Evolutionary conservation across 768 basidiomycete species (phyloP).

Genomic region (Strobilomyces dryophilus): DNA sequence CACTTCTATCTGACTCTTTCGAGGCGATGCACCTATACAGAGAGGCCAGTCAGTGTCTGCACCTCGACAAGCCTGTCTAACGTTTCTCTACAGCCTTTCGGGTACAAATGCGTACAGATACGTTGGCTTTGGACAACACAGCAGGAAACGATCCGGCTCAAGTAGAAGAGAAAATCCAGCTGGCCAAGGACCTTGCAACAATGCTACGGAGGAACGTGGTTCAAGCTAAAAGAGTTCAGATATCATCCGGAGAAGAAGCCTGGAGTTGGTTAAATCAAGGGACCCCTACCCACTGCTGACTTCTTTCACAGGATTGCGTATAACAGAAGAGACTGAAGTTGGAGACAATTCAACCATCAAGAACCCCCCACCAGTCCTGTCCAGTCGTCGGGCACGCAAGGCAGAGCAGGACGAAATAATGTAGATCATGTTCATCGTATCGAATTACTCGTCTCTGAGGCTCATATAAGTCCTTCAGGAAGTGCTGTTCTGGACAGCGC

Average conservation of each 20-base stretch:
- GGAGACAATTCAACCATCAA: conserved; percentile 83
- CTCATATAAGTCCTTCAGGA: conserved; percentile 27
- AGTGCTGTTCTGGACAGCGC: conserved; percentile 30
- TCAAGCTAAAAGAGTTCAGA: conserved; percentile 57
- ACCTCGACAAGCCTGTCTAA: conserved; percentile 1
- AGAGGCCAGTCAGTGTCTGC: conserved; percentile 35
- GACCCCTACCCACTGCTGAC: background rate
- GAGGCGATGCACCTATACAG: conserved; percentile 56
- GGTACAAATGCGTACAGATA: conserved; percentile 59
- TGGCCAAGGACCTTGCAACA: conserved; percentile 67
- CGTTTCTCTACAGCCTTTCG: conserved; percentile 55
- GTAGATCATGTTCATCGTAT: conserved; percentile 27
- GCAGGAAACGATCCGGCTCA: conserved; percentile 41
- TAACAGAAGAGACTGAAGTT: conserved; percentile 80
- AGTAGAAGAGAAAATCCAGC: conserved; percentile 51
- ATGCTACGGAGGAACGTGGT: conserved; percentile 81
- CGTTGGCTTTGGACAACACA: conserved; percentile 36
- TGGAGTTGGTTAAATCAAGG: conserved; percentile 47
- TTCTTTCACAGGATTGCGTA: conserved; percentile 52
- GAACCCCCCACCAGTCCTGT: conserved; percentile 43
- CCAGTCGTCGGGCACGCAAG: conserved; percentile 45
- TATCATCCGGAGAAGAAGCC: conserved; percentile 37
- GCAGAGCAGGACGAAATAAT: conserved; percentile 35
- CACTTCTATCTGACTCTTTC: background rate
- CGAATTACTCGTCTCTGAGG: conserved; percentile 26